Percentiles rank a stretch among this genome's conserved stretches.
These are phyloP conservation scores for Acorus gramineus DNA, from an alignment of 106 monocot species.

Conservation along the genomic window DNA sequence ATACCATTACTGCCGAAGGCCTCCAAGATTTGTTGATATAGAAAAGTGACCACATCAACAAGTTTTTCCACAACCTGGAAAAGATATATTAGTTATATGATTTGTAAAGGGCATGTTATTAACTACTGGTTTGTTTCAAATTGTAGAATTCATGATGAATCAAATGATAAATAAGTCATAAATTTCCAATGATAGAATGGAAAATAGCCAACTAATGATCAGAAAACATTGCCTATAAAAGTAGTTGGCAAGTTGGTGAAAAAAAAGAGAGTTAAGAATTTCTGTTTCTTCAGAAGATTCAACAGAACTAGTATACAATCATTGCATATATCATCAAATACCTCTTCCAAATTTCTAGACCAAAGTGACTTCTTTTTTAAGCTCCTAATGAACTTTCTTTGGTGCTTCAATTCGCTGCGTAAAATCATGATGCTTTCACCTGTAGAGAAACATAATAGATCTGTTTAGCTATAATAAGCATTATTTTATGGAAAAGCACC, in stretches of 20 bases:
- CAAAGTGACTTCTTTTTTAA: slow-evolving; percentile 85
- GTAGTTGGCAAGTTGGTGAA: not conserved
- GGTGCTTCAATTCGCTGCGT: slow-evolving; percentile 62
- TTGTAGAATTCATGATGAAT: too few species aligned
- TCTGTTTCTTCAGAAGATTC: not conserved
- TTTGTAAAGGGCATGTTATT: too few species aligned
- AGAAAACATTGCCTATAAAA: too few species aligned
- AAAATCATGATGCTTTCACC: slow-evolving; percentile 42
- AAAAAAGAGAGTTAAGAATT: not conserved
- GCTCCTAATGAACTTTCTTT: slow-evolving; percentile 57
- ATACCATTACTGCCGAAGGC: slow-evolving; percentile 47
- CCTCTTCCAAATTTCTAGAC: slow-evolving; percentile 76
- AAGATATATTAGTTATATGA: too few species aligned
- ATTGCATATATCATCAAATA: slow-evolving; percentile 4
- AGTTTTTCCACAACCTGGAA: slow-evolving; percentile 72
- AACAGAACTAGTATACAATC: not conserved
- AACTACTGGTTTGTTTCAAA: too few species aligned
- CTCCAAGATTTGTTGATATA: slow-evolving; percentile 44
- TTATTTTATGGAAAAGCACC: too few species aligned
- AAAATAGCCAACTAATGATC: too few species aligned
- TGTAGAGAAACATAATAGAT: not conserved
- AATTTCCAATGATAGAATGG: not conserved
- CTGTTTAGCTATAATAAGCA: too few species aligned
- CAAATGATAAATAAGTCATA: not conserved
- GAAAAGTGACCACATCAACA: slow-evolving; percentile 53